phyloP scores from a whole-genome alignment of 2,329 filamentous ascomycete genomes.

The Trichoderma cornu-damae region DNA sequence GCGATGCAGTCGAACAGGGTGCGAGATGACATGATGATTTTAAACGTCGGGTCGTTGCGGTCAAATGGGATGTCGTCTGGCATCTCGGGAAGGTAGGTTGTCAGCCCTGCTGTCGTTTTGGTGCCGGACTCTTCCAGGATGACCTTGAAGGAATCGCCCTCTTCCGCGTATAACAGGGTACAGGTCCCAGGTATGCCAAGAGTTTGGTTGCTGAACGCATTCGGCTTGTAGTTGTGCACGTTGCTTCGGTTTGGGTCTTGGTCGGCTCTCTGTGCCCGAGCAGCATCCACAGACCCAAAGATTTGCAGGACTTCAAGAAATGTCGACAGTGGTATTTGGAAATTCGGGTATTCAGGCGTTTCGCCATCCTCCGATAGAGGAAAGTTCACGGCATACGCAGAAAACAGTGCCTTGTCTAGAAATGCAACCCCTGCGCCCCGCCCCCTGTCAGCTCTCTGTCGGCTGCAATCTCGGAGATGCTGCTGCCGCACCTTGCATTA shows the following conservation, averaged over 20 bases:
- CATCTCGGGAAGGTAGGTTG: slow-evolving; percentile 74
- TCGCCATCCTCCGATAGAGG: slow-evolving; percentile 35
- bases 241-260: slow-evolving; percentile 58
- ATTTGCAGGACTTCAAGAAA: slow-evolving; percentile 94
- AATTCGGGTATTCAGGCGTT: slow-evolving; percentile 54
- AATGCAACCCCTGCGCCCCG: slow-evolving; percentile 54
- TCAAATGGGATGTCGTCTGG: slow-evolving; percentile 84
- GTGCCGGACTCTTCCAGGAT: slow-evolving; percentile 81
- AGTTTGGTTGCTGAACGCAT: slow-evolving; percentile 77
- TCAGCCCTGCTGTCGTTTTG: slow-evolving; percentile 82
- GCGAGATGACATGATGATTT: slow-evolving; percentile 85
- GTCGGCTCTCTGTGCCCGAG: slow-evolving; percentile 53
- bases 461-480: neutral
- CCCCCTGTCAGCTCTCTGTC: slow-evolving; percentile 14
- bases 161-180: slow-evolving; percentile 68
- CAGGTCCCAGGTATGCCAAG: slow-evolving; percentile 83
- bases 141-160: slow-evolving; percentile 75
- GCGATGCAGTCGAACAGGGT: slow-evolving; percentile 67
- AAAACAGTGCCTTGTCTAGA: slow-evolving; percentile 84
- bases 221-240: slow-evolving; percentile 56
- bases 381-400: slow-evolving; percentile 68
- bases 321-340: slow-evolving; percentile 81
- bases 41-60: slow-evolving; percentile 72
- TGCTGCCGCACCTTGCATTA: slow-evolving; percentile 71
- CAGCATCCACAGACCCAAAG: slow-evolving; percentile 74